Evolutionary conservation across 2,329 filamentous ascomycete genomes (phyloP).

Genomic region (Alternaria sp.): DNA sequence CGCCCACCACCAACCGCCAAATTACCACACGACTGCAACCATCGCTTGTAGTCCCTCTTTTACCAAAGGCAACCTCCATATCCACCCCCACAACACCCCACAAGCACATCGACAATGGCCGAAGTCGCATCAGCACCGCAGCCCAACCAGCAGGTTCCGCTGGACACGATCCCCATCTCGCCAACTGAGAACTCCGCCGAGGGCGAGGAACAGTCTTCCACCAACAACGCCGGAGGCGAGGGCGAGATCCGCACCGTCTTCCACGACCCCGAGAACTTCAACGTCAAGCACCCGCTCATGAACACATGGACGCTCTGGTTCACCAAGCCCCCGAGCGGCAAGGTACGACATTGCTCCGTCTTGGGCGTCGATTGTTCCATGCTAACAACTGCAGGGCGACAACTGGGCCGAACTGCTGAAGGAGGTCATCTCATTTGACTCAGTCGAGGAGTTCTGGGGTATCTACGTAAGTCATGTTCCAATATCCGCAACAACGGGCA

Average conservation of each 20-base stretch:
- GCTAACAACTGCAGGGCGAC: conserved; percentile 71
- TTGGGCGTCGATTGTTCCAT: neutral
- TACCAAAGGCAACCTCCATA: neutral
- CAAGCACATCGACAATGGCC: conserved; percentile 40
- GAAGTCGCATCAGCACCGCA: conserved; percentile 51
- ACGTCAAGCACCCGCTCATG: conserved; percentile 97
- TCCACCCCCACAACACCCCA: conserved; percentile 2
- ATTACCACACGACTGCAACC: conserved; percentile 23
- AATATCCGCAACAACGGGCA: neutral
- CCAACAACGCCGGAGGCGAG: conserved; percentile 54
- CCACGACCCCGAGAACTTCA: conserved; percentile 99
- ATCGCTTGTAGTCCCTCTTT: conserved; percentile 12
- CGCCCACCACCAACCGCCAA: conserved; percentile 28
- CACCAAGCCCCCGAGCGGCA: conserved; percentile 95
- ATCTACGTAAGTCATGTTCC: conserved; percentile 79
- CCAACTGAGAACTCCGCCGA: conserved; percentile 58
- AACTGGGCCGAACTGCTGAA: conserved; percentile 99
- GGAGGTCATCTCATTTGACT: conserved; percentile 98
- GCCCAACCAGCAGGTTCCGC: conserved; percentile 60
- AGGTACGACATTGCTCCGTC: conserved; percentile 65
- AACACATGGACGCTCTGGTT: conserved; percentile 99
- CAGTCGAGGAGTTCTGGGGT: conserved; percentile 99
- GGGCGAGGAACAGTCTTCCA: conserved; percentile 48
- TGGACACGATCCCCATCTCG: conserved; percentile 66
- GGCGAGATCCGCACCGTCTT: conserved; percentile 87